A percentile compares a stretch with the other conserved stretches of the same genome.
phyloP scores from a whole-genome alignment of 83 land plant genomes.

The Picea abies region DNA sequence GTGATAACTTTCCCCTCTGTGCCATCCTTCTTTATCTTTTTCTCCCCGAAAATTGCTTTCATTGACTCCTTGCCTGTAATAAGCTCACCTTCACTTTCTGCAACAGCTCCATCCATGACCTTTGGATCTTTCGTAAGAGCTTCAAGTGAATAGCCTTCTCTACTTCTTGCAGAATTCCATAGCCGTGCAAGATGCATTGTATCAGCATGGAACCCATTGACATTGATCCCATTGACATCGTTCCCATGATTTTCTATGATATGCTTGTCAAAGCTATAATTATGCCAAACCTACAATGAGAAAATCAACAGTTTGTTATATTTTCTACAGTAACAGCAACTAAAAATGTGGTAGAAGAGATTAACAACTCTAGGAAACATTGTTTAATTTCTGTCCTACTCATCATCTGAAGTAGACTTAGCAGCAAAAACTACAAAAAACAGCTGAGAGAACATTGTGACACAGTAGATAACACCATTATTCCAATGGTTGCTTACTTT shows the following conservation, averaged over 20 bases:
- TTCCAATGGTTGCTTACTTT: neutral
- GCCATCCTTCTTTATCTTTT: slow-evolving; percentile 84
- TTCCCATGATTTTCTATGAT: slow-evolving; percentile 80
- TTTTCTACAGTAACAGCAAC: neutral
- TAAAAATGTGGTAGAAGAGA: neutral
- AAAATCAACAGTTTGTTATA: neutral
- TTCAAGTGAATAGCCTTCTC: slow-evolving; percentile 89
- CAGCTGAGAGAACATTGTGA: neutral
- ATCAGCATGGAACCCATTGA: slow-evolving; percentile 90
- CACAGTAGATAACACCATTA: neutral
- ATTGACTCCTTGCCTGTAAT: slow-evolving; percentile 75
- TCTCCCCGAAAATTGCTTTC: slow-evolving; percentile 79
- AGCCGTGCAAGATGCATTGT: slow-evolving; percentile 98
- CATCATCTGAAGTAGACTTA: neutral
- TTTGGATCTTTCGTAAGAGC: slow-evolving; percentile 66
- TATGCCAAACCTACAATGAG: slow-evolving; percentile 89
- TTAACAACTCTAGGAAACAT: too few species aligned
- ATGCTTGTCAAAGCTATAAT: slow-evolving; percentile 95
- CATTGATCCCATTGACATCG: slow-evolving; percentile 66
- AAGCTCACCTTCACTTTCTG: slow-evolving; percentile 24
- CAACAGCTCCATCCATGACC: slow-evolving; percentile 51
- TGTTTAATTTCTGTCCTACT: neutral
- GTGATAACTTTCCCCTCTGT: slow-evolving; percentile 66
- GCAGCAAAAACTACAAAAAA: neutral
- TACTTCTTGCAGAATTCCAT: slow-evolving; percentile 85